These are phyloP conservation scores for Candida anutae DNA, from an alignment of 1,139 yeast species.

Conservation along the genomic window DNA sequence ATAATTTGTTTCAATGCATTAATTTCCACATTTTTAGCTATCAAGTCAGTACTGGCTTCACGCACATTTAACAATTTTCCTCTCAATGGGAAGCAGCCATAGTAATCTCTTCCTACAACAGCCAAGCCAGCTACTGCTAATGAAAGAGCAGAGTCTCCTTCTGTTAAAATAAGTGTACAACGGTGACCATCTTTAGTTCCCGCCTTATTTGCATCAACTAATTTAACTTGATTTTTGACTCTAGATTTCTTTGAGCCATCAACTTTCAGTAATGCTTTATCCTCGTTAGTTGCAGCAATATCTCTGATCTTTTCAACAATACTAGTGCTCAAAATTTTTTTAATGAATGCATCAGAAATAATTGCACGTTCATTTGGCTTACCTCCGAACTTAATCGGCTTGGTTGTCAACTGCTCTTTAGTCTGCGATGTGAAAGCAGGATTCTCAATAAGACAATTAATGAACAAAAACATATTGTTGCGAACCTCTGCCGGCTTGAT, in stretches of 20 bases:
- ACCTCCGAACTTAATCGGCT: slow-evolving; percentile 84
- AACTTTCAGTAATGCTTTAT: slow-evolving; percentile 79
- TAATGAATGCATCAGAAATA: slow-evolving; percentile 69
- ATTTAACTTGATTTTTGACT: slow-evolving; percentile 81
- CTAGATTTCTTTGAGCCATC: slow-evolving; percentile 84
- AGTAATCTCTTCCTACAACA: slow-evolving; percentile 91
- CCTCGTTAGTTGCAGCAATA: slow-evolving; percentile 82
- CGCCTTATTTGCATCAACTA: slow-evolving; percentile 95
- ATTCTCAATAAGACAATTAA: slow-evolving; percentile 89
- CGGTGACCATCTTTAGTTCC: slow-evolving; percentile 90
- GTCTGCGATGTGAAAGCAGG: slow-evolving; percentile 98
- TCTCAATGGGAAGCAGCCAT: slow-evolving; percentile 92
- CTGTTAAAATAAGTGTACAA: slow-evolving; percentile 89
- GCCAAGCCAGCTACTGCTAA: slow-evolving; percentile 91
- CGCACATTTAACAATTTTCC: slow-evolving; percentile 94
- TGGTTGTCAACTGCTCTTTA: slow-evolving; percentile 89
- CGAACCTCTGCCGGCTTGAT: slow-evolving; percentile 85
- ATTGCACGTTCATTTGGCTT: slow-evolving; percentile 49
- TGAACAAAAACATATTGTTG: slow-evolving; percentile 82
- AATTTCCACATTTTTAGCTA: slow-evolving; percentile 86
- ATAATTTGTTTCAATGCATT: slow-evolving; percentile 92
- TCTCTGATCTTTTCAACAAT: slow-evolving; percentile 76
- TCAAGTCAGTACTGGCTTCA: slow-evolving; percentile 93
- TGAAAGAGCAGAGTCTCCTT: slow-evolving; percentile 95
- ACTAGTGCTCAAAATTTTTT: slow-evolving; percentile 64